A percentile compares a stretch with the other conserved stretches of the same genome.
These are phyloP conservation scores for Cajanus cajan DNA, from an alignment of 306 rosid genomes.

Conservation along the genomic window DNA sequence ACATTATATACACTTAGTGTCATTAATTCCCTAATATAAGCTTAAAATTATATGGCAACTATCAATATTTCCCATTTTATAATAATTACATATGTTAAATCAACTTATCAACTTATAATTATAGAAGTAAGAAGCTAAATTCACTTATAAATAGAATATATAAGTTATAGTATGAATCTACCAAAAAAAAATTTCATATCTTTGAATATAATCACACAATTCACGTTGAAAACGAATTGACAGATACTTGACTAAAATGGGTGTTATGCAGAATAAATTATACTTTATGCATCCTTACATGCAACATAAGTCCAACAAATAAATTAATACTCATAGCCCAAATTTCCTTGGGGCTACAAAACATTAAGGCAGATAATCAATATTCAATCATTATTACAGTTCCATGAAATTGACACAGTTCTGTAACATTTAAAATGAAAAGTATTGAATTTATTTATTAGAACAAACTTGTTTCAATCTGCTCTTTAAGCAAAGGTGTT, in stretches of 20 bases:
- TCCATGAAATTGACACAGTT: background rate
- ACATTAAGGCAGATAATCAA: background rate
- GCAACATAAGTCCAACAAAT: background rate
- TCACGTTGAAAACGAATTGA: background rate
- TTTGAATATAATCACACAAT: background rate
- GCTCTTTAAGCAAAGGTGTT: background rate
- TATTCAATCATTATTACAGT: background rate
- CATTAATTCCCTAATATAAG: background rate
- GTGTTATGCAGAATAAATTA: background rate
- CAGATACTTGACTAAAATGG: background rate
- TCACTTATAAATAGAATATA: background rate
- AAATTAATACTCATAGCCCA: background rate
- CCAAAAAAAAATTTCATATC: background rate
- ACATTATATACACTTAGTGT: background rate
- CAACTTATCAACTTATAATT: background rate
- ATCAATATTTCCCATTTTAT: background rate
- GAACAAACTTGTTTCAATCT: conserved; percentile 1
- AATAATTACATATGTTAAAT: background rate
- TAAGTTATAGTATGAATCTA: background rate
- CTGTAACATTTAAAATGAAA: conserved; percentile 3
- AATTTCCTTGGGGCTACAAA: background rate
- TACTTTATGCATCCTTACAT: background rate
- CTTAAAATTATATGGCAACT: background rate
- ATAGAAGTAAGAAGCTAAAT: background rate
- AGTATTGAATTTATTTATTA: background rate